phyloP scores from a whole-genome alignment of 208 protist species.

The Acanthamoeba lenticulata region DNA sequence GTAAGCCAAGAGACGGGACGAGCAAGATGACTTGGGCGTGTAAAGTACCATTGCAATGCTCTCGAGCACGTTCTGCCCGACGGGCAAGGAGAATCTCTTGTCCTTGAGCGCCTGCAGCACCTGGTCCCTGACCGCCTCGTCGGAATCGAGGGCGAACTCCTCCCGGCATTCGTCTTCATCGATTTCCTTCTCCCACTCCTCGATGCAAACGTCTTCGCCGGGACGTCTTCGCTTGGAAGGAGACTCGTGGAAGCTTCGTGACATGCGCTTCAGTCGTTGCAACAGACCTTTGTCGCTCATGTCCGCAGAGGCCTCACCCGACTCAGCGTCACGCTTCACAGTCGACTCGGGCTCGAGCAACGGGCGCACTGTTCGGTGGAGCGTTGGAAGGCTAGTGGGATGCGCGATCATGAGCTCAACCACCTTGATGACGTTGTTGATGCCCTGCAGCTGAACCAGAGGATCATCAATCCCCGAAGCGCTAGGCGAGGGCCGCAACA shows the following conservation, averaged over 20 bases:
- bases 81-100: background rate
- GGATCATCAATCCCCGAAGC: background rate
- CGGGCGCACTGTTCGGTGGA: background rate
- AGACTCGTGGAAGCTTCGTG: slow-evolving; percentile 39
- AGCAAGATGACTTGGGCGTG: too few species aligned
- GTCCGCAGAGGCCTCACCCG: background rate
- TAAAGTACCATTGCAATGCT: background rate
- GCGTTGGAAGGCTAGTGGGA: background rate
- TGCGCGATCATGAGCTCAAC: slow-evolving; percentile 19
- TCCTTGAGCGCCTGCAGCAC: background rate
- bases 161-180: background rate
- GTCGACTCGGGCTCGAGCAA: background rate
- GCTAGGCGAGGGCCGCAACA: background rate
- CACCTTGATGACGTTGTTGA: slow-evolving; percentile 51
- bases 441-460: background rate
- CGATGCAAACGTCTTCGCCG: background rate
- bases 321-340: background rate
- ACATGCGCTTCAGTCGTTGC: slow-evolving; percentile 45
- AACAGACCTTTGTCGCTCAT: background rate
- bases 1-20: too few species aligned
- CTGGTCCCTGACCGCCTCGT: background rate
- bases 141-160: background rate
- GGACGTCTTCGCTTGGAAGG: background rate
- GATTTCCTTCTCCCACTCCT: slow-evolving; percentile 44
- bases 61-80: slow-evolving; percentile 18